Evolutionary conservation across 305 asterid genomes (phyloP), one percentile per base, ranked within the genome.

Genomic region (Fraxinus velutina): DNA sequence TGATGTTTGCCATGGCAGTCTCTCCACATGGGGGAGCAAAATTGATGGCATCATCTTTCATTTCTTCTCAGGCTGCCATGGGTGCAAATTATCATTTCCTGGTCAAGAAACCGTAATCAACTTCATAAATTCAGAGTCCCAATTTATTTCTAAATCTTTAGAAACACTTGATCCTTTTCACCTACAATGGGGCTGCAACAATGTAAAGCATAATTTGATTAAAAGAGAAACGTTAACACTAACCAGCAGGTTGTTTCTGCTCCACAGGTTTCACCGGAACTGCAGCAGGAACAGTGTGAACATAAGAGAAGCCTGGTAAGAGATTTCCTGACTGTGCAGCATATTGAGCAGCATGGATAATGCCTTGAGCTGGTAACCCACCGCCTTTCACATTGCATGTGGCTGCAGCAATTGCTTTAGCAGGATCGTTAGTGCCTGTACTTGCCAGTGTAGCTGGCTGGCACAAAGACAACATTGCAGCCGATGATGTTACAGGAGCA

Each of bases 31-130:
- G 19, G 44, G 42, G 22, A 55, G 71, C 30, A 55, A 5, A 47
- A 66, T 36, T 72, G 64, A 71, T 47, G 37, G 75, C 70, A 37
- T 79, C 87, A 29, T 55, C 81, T 72, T 33, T 93, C 95, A 92
- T 86, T 92, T 92, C 95, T 95, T 94, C 92, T 95, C 97, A 91
- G 96, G 94, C 95, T 94, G 95, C 98, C 99, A 91, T 79, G 89
- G 86, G 87, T 89, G 92, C 89, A 92, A 88, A 91, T 90, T 92
- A 80, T 91, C 98, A 87, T 92, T 90, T 85, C 97, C 97, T 90
- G 97, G 83, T 89, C 93, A 94, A 86, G 76, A 87, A 87, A 89
- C 78, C 27, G 44, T 75, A 76, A 76, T 79, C 55, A 21, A 80
- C 83, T 76, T 82, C 87, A 82, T 83, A 85, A 91, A 88, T 87